Evolutionary conservation across 164 flowering plant species (phyloP), one percentile per base, ranked within the genome.

Genomic region (Berberis vulgaris): DNA sequence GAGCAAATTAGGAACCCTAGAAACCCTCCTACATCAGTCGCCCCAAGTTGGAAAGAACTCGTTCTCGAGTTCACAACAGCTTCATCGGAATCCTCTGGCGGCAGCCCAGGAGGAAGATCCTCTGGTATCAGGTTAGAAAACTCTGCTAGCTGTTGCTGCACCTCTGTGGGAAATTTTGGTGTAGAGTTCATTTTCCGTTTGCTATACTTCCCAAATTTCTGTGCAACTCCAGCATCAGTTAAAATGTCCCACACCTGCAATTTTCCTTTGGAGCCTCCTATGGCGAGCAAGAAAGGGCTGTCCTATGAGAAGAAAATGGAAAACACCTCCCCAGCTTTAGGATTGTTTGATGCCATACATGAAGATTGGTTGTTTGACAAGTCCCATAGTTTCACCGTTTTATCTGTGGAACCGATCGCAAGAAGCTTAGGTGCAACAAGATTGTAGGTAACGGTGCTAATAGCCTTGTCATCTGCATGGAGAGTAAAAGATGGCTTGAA

Each of bases 251-350:
- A 89, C 4, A 92, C 98, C 62, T 84, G 79, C 61, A 90, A 59
- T 68, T 74, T 82, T 43, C 96, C 97, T 65, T 85, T 85, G 3
- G 97, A 83, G 43, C 98, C 98, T 65, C 96, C 98, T 8, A 90
- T 75, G 9, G 96, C 97, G 66, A 93, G 79, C 79, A 82, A 71
- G 72, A 79, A 83, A 4, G 97, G 96, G 57, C 72, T 76, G 69
- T 88, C 97, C 50, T 74, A 86, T 7, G 91, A 85, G 74, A 93
- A 89, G 41, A 90, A 76, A 57, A 84, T 60, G 1, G 93, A 80
- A 79, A 89, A 92, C 10, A 92, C 77, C 54, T 85, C 88, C 59
- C 96, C 98, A 65, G 85, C 91, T 79, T 86, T 86, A 39, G 86
- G 91, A 70, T 86, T 85, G 62, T 60, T 72, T 13, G 96, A 78